Evolutionary conservation across 2,329 filamentous ascomycete genomes (phyloP).

Genomic region (Aspergillus unguis): DNA sequence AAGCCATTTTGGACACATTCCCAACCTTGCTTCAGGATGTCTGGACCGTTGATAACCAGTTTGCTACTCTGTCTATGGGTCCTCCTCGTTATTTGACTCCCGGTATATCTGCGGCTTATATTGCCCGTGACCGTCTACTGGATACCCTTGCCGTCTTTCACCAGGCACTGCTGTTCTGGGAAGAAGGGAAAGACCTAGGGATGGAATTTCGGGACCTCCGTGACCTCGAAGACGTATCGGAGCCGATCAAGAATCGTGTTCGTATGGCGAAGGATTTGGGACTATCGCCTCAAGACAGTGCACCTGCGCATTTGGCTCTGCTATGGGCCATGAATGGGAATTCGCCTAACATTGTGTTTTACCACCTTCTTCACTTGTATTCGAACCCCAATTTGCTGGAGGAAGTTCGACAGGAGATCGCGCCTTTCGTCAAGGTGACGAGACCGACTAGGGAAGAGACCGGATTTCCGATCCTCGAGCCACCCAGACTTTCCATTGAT

Average conservation of each 20-base stretch:
- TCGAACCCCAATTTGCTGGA: constrained; percentile 39
- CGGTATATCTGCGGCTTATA: constrained; percentile 47
- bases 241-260: constrained; percentile 43
- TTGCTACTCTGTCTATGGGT: constrained; percentile 54
- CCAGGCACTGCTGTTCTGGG: constrained; percentile 41
- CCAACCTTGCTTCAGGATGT: constrained; percentile 54
- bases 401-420: constrained; percentile 46
- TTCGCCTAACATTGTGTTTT: constrained; percentile 51
- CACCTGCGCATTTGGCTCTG: constrained; percentile 46
- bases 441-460: constrained; percentile 36
- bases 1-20: constrained; percentile 51
- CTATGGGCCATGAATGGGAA: constrained; percentile 57
- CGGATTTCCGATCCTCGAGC: constrained; percentile 43
- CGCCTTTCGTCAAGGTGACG: constrained; percentile 38
- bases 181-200: constrained; percentile 43
- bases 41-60: constrained; percentile 53
- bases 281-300: constrained; percentile 38
- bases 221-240: constrained; percentile 50
- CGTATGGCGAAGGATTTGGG: constrained; percentile 38
- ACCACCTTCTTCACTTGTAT: constrained; percentile 49
- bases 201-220: constrained; percentile 46
- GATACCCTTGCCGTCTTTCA: constrained; percentile 43
- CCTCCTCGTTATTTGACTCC: constrained; percentile 57
- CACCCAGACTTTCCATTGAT: constrained; percentile 43
- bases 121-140: constrained; percentile 44